A percentile compares a stretch with the other conserved stretches of the same genome.
These are phyloP conservation scores for Phytophthora rubi DNA, from an alignment of 352 stramenopile species.

Conservation along the genomic window DNA sequence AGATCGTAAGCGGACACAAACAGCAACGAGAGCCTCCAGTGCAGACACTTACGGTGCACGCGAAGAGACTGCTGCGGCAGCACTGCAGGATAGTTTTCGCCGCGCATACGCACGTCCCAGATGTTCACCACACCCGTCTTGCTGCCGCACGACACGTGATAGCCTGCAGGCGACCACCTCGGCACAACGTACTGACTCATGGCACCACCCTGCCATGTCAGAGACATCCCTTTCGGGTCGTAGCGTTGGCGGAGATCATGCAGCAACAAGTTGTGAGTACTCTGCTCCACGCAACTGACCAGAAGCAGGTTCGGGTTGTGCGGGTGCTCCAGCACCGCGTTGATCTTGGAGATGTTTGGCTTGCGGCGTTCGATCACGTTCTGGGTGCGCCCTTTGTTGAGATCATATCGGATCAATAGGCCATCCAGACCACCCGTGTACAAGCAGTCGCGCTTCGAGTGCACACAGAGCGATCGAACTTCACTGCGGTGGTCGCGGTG, in stretches of 20 bases:
- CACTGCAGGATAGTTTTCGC: slow-evolving; percentile 57
- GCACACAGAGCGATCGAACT: slow-evolving; percentile 76
- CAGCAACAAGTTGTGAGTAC: slow-evolving; percentile 71
- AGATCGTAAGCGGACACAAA: slow-evolving; percentile 16
- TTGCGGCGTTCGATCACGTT: slow-evolving; percentile 77
- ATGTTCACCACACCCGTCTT: slow-evolving; percentile 73
- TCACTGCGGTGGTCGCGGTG: slow-evolving; percentile 83
- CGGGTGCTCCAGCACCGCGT: slow-evolving; percentile 80
- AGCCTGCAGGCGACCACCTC: slow-evolving; percentile 74
- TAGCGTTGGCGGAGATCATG: slow-evolving; percentile 76
- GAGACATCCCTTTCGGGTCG: slow-evolving; percentile 57
- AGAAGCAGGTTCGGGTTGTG: slow-evolving; percentile 85
- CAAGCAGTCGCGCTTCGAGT: slow-evolving; percentile 70
- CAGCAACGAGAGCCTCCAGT: background rate
- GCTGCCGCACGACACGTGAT: slow-evolving; percentile 77
- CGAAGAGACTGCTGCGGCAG: slow-evolving; percentile 76
- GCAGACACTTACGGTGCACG: slow-evolving; percentile 72
- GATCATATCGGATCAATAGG: slow-evolving; percentile 73
- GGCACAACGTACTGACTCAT: slow-evolving; percentile 90
- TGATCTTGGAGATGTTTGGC: slow-evolving; percentile 85
- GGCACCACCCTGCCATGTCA: slow-evolving; percentile 65
- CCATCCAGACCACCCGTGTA: slow-evolving; percentile 82
- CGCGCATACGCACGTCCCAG: slow-evolving; percentile 80
- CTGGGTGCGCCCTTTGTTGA: slow-evolving; percentile 48
- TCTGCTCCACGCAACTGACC: slow-evolving; percentile 73